A percentile compares a stretch with the other conserved stretches of the same genome.
Conservation (phyloP, 179 eudicot species). For the Beta macrorhiza region DNA sequence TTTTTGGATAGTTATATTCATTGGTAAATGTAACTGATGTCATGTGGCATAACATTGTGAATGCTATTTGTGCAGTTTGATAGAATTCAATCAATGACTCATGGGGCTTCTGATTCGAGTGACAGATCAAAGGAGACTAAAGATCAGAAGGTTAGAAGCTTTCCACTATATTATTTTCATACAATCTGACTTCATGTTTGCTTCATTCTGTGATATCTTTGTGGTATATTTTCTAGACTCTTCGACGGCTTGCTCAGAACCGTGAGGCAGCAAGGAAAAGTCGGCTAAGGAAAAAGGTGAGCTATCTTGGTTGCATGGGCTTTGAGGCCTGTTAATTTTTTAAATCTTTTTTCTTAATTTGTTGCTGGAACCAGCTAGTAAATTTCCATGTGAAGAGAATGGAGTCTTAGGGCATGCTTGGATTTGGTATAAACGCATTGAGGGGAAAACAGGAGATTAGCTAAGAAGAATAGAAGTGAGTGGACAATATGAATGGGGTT, state of each 20-base stretch:
- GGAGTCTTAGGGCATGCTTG: no score
- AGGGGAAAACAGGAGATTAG: no score
- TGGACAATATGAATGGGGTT: no score
- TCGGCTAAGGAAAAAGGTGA: slow-evolving; percentile 86
- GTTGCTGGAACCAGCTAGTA: neutral
- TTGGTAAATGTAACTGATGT: neutral
- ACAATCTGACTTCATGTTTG: neutral
- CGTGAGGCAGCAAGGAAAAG: slow-evolving; percentile 99
- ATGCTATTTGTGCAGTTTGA: slow-evolving; percentile 52
- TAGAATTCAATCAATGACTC: slow-evolving; percentile 40
- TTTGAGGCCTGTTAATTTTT: neutral
- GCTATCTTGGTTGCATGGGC: slow-evolving; percentile 20
- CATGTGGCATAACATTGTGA: slow-evolving; percentile 15
- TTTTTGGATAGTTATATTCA: neutral
- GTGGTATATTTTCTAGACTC: slow-evolving; percentile 54
- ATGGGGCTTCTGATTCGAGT: slow-evolving; percentile 81
- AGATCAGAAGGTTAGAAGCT: slow-evolving; percentile 82
- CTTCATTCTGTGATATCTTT: slow-evolving; percentile 13
- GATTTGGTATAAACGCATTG: no score
- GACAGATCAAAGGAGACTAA: slow-evolving; percentile 68
- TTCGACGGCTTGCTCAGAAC: slow-evolving; percentile 98
- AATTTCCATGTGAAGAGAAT: neutral
- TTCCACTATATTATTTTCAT: neutral
- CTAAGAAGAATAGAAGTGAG: no score
- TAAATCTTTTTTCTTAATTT: neutral